Evolutionary conservation across 148 eudicot species (phyloP).

Genomic region (Vaccinium corymbosum): DNA sequence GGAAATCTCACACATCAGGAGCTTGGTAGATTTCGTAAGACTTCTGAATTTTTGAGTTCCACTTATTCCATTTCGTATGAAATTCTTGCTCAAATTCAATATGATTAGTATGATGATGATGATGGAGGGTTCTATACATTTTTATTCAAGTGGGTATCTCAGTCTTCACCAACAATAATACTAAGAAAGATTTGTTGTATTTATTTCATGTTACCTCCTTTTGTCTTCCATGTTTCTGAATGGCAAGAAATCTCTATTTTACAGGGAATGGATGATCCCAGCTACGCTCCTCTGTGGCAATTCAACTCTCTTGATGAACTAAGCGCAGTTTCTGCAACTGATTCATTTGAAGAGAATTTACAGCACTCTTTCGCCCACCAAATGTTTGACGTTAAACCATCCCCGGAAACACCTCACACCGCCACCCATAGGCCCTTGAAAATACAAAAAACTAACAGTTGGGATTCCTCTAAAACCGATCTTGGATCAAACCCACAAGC

Average conservation of each 20-base stretch:
- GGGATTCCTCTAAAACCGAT: slow-evolving; percentile 15
- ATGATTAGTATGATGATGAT: neutral
- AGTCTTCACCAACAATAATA: neutral
- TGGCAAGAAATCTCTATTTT: neutral
- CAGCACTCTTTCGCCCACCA: slow-evolving; percentile 26
- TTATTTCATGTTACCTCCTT: neutral
- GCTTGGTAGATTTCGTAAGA: slow-evolving; percentile 16
- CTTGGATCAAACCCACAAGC: slow-evolving; percentile 22
- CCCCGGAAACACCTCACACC: slow-evolving; percentile 20
- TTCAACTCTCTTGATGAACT: slow-evolving; percentile 43
- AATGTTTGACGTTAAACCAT: slow-evolving; percentile 26
- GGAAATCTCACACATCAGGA: slow-evolving; percentile 35
- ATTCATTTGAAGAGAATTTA: slow-evolving; percentile 28
- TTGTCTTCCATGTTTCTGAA: neutral
- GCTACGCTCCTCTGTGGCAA: slow-evolving; percentile 25
- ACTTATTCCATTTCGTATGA: neutral
- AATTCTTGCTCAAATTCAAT: neutral
- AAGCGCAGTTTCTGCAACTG: slow-evolving; percentile 15
- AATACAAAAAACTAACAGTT: slow-evolving; percentile 25
- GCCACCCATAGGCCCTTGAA: slow-evolving; percentile 29
- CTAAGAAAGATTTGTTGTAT: neutral
- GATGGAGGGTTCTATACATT: neutral
- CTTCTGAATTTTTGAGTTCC: neutral
- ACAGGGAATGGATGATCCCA: slow-evolving; percentile 57
- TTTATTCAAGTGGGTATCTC: neutral